Evolutionary conservation across 1,139 yeast genomes (phyloP).

Genomic region (Saccharomyces hybrid): DNA sequence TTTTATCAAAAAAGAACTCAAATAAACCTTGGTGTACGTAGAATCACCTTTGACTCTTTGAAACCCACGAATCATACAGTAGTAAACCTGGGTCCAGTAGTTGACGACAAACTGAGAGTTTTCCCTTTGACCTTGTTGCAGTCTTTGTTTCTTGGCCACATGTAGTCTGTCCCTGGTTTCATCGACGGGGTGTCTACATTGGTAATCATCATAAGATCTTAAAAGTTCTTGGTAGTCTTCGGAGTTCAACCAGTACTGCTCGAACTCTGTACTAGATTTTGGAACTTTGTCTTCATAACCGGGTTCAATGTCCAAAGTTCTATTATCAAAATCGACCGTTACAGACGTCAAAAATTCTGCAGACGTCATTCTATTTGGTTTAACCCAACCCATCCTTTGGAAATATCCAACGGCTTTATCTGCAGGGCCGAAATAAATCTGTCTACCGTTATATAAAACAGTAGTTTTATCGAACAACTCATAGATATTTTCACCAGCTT

Average conservation of each 20-base stretch:
- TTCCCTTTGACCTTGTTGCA: conserved; percentile 39
- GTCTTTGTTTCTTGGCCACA: conserved; percentile 38
- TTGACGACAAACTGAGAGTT: conserved; percentile 42
- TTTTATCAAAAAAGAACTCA: conserved; percentile 45
- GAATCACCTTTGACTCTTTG: conserved; percentile 51
- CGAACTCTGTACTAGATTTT: conserved; percentile 50
- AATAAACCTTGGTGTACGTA: conserved; percentile 43
- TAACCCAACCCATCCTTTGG: too few species aligned
- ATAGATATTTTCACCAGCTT: too few species aligned
- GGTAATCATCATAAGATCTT: conserved; percentile 40
- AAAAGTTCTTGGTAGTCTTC: conserved; percentile 39
- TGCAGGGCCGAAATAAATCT: too few species aligned
- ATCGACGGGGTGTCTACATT: conserved; percentile 33
- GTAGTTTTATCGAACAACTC: too few species aligned
- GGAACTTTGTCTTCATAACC: conserved; percentile 54
- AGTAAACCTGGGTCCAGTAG: conserved; percentile 40
- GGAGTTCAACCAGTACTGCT: conserved; percentile 47
- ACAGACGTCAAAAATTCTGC: too few species aligned
- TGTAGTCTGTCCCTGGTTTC: conserved; percentile 39
- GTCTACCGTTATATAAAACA: too few species aligned
- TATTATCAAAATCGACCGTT: too few species aligned
- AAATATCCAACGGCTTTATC: too few species aligned
- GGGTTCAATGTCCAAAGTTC: conserved; percentile 41
- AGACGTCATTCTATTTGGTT: too few species aligned
- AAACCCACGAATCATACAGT: conserved; percentile 43